Percentiles rank a stretch among this genome's conserved stretches.
These are phyloP conservation scores for Oryza rufipogon DNA, from an alignment of 176 grass and related monocot genomes.

Conservation along the genomic window DNA sequence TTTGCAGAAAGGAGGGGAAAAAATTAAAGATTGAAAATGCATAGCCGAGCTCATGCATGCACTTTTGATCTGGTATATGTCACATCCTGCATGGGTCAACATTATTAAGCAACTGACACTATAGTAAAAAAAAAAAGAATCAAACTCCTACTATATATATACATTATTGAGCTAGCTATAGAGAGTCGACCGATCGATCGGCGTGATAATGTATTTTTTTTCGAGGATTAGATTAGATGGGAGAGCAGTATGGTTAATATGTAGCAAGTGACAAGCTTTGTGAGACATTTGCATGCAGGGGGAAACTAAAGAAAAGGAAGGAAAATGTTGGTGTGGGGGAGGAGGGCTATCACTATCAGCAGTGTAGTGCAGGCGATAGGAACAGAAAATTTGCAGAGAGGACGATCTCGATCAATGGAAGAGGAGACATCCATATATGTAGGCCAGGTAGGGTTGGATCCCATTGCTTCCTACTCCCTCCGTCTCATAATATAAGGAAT, in stretches of 20 bases:
- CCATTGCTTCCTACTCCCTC: no score
- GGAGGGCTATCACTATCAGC: not conserved
- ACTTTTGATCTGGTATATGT: constrained; percentile 8
- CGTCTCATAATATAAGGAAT: no score
- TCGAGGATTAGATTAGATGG: not conserved
- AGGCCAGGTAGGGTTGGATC: not conserved
- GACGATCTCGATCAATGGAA: not conserved
- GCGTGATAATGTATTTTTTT: constrained; percentile 41
- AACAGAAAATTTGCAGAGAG: not conserved
- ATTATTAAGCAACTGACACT: constrained; percentile 15
- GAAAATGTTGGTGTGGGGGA: not conserved
- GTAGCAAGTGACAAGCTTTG: not conserved
- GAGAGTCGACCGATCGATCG: not conserved
- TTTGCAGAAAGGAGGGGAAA: not conserved
- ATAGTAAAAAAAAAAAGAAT: not conserved
- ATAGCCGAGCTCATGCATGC: not conserved
- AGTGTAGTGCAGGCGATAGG: not conserved
- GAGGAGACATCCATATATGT: not conserved
- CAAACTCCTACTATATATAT: not conserved
- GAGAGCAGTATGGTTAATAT: not conserved
- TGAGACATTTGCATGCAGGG: not conserved
- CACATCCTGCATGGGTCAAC: constrained; percentile 16
- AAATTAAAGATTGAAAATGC: not conserved
- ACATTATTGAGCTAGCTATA: not conserved
- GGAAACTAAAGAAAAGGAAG: not conserved